Base-by-base conservation (phyloP, 2,329 filamentous ascomycete genomes). In the Hirsutella minnesotensis region DNA sequence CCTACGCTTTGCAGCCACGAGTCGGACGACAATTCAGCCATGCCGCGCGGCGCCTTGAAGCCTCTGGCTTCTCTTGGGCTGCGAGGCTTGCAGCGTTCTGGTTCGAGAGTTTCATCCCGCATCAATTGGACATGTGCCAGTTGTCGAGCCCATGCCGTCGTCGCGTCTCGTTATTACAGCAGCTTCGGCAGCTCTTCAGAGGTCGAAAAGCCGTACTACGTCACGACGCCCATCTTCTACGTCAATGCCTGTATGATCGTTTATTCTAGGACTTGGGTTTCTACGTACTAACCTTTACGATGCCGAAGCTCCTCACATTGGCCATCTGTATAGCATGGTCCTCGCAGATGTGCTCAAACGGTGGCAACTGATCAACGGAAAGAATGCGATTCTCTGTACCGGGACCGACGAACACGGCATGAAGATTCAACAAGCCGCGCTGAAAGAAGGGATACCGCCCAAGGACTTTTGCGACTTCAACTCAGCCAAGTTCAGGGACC, bases 161-260 rank as follows among this genome's bases (percentile, higher is more conserved):
- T 27, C 24, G 24, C 24, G 24, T 27, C 24, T 7, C 7, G 7
- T 3, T 57, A 58, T 46, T 62, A 58, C 56, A 59, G 47, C 44
- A 61, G 59, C 54, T 57, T 57, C 13, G 46, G 51, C 38, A 56
- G 50, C 52, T 53, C 54, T 3, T 43, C 45, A 5, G n/a, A 21
- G 33, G 4, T 22, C 21, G 51, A 56, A 47, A 96, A 96, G 67
- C 88, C 90, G 9, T 95, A 83, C 68, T 98, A 96, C 69, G 73
- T 95, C 55, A 96, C 92, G 5, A 94, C 88, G 9, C 92, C 92
- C 3, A 98, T 98, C 45, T 98, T 96, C 69, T 98, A 98, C 64
- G 92, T 98, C 67, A 98, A 98, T 75, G 86, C 89, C 43, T 80
- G 86, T 89, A 67, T 52, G 42, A 27, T 16, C 9, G 20, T 35